Evolutionary conservation across 2,329 filamentous ascomycete genomes (phyloP), one percentile per base, ranked within the genome.

Genomic region (Cadophora gregata): DNA sequence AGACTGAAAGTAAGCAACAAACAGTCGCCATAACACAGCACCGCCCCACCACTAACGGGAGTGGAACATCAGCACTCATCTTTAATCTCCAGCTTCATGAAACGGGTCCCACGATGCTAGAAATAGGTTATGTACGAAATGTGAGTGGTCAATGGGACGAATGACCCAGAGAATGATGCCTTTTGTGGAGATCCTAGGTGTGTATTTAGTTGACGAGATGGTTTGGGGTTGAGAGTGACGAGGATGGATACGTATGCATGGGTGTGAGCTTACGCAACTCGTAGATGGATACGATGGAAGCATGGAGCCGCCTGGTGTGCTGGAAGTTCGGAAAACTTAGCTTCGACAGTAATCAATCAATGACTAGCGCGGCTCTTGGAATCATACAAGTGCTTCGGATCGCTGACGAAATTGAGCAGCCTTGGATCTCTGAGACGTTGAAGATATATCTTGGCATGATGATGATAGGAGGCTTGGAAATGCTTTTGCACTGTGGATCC

Each of bases 181-280:
- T 38, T 38, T 21, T 10, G n/a, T 58, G 53, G 31, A 4, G 8
- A 31, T 38, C 24, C 14, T 38, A n/a, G 29, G 53, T 38, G 53
- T 58, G 53, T 36, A 7, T 58, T 21, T 58, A 25, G 53, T 14
- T 24, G 31, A 25, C 14, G 31, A 38, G 31, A 36, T 36, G 16
- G 51, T 19, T 33, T n/a, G 19, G 31, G 25, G 9, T 33, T n/a
- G 31, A 19, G 53, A 14, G 31, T 58, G 29, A 58, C 53, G 53
- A 58, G n/a, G 53, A 36, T 58, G 53, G 53, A 53, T 58, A 38
- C 53, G 53, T 58, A 58, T 58, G 53, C 53, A 58, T 58, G 53
- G 48, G 53, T 58, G 31, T 14, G 53, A 56, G 53, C 53, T 58
- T 58, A 58, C 53, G 53, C 53, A 58, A 31, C 53, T 58, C 21